Evolutionary conservation across 371 early-diverging fungal genomes (phyloP).

Genomic region (Gilbertella persicaria): DNA sequence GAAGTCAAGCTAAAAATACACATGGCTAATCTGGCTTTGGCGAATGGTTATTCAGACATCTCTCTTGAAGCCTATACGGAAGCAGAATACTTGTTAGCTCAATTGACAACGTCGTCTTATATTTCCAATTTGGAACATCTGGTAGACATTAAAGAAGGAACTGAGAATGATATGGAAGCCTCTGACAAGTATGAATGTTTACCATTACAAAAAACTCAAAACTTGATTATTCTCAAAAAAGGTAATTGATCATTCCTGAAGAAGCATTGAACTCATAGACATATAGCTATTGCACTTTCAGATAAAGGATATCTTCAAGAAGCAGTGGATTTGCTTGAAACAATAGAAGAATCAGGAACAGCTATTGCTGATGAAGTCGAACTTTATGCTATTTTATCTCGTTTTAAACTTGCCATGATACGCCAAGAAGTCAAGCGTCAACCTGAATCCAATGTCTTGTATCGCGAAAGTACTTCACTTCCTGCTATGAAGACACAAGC

Average conservation of each 20-base stretch:
- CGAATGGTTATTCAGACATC: conserved; percentile 32
- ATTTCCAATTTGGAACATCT: conserved; percentile 49
- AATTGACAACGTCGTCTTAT: conserved; percentile 45
- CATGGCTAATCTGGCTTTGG: conserved; percentile 47
- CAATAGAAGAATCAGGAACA: conserved; percentile 2
- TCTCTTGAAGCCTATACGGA: conserved; percentile 46
- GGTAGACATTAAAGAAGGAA: conserved; percentile 28
- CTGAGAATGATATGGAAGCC: conserved; percentile 1
- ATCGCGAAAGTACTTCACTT: conserved; percentile 2
- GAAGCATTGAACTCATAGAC: too few relatives aligned
- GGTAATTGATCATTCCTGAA: too few relatives aligned
- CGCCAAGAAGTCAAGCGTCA: neutral
- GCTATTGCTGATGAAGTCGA: conserved; percentile 7
- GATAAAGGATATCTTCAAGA: conserved; percentile 1
- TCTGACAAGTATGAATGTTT: conserved; percentile 8
- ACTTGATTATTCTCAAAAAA: conserved; percentile 19
- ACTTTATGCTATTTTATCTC: conserved; percentile 14
- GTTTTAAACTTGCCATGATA: conserved; percentile 11
- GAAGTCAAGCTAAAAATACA: conserved; percentile 34
- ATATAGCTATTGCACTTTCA: neutral
- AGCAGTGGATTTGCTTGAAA: conserved; percentile 6
- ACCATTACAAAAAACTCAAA: conserved; percentile 16
- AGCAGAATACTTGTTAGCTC: conserved; percentile 45
- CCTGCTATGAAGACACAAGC: conserved; percentile 21
- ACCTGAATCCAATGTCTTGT: neutral